phyloP scores from a whole-genome alignment of 441 rosid genomes.

The Brassica hybrid region DNA sequence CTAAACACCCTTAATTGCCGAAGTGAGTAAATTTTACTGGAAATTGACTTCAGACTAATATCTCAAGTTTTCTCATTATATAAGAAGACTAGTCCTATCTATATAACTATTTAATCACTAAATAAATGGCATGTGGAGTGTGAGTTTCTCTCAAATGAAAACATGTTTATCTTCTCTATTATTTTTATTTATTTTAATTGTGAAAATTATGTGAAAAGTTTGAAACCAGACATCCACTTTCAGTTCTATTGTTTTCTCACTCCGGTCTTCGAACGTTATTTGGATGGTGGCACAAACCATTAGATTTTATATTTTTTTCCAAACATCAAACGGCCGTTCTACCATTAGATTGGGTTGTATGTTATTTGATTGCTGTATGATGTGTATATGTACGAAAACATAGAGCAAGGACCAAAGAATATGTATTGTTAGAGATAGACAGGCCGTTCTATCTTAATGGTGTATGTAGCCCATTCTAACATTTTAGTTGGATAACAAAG shows the following conservation, averaged over 20 bases:
- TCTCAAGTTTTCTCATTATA: background rate
- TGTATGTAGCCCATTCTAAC: background rate
- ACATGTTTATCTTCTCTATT: background rate
- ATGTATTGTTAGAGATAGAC: background rate
- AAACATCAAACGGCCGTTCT: too few species aligned
- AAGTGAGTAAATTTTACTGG: background rate
- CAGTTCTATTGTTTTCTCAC: background rate
- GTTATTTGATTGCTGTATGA: background rate
- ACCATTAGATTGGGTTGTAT: background rate
- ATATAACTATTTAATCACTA: background rate
- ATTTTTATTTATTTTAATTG: background rate
- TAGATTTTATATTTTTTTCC: too few species aligned
- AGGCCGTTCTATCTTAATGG: background rate
- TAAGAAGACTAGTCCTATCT: background rate
- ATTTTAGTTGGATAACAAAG: background rate
- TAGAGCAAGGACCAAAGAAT: background rate
- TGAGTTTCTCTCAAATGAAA: background rate
- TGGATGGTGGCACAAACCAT: too few species aligned
- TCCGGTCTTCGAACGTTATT: background rate
- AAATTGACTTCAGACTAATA: background rate
- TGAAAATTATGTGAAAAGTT: background rate
- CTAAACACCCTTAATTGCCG: background rate
- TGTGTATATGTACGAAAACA: background rate
- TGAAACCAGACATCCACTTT: background rate
- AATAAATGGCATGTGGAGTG: background rate